Percentiles rank a stretch among this genome's conserved stretches.
These are phyloP conservation scores for Termitomyces sp. DNA, from an alignment of 768 basidiomycete species.

Conservation along the genomic window DNA sequence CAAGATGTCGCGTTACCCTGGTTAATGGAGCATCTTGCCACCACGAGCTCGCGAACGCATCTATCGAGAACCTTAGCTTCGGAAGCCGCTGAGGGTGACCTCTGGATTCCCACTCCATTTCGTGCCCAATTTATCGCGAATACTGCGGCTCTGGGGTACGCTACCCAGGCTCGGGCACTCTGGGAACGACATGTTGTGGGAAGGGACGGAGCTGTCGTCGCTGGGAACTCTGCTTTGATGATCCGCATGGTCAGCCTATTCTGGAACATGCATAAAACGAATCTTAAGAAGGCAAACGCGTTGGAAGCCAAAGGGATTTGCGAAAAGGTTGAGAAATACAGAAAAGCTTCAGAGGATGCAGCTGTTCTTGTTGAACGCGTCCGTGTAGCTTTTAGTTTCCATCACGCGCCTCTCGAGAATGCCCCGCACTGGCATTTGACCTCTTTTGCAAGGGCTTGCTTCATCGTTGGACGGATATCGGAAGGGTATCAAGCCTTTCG, in stretches of 20 bases:
- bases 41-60: constrained; percentile 37
- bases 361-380: constrained; percentile 44
- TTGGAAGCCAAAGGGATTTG: neutral
- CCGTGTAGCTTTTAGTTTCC: constrained; percentile 38
- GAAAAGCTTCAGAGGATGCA: constrained; percentile 24
- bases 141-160: constrained; percentile 47
- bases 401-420: constrained; percentile 44
- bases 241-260: constrained; percentile 54
- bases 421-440: constrained; percentile 54
- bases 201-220: constrained; percentile 37
- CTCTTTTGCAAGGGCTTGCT: constrained; percentile 60
- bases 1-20: constrained; percentile 43
- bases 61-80: constrained; percentile 48
- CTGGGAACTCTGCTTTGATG: constrained; percentile 43
- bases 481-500: constrained; percentile 49
- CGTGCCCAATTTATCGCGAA: constrained; percentile 51
- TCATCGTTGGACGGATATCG: constrained; percentile 48
- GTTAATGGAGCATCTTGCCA: constrained; percentile 49
- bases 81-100: constrained; percentile 43
- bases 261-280: constrained; percentile 25
- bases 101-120: constrained; percentile 40
- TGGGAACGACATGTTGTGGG: constrained; percentile 57
- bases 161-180: constrained; percentile 45
- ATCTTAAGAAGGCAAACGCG: constrained; percentile 9
- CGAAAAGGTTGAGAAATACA: constrained; percentile 12